These are phyloP conservation scores for Entonaema liquescens DNA, from an alignment of 495 filamentous ascomycete species.

Conservation along the genomic window DNA sequence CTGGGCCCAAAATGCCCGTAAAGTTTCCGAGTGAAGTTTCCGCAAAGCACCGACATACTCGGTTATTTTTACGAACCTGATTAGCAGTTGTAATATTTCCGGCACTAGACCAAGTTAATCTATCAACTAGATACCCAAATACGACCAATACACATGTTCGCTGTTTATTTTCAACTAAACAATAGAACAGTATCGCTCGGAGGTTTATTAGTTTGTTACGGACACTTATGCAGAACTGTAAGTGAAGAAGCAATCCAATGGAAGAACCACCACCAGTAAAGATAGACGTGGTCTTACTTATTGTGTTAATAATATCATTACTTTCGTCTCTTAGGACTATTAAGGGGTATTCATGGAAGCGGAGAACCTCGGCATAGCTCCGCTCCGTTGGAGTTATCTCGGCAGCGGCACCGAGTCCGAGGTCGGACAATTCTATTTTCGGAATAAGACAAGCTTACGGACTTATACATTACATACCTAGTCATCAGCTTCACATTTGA, in stretches of 20 bases:
- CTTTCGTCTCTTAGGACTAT: no score
- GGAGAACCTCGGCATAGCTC: conserved; percentile 29
- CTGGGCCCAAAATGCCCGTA: not conserved
- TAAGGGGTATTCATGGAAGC: not conserved
- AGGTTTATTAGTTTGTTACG: no score
- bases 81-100: not conserved
- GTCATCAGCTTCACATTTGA: not conserved
- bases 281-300: no score
- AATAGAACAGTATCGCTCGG: no score
- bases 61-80: not conserved
- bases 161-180: no score
- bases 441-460: not conserved
- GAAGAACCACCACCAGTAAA: no score
- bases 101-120: not conserved
- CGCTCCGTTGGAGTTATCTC: conserved; percentile 17
- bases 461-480: not conserved
- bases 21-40: not conserved
- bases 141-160: no score
- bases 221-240: no score
- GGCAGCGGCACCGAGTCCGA: conserved; percentile 31
- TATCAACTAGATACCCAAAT: no score
- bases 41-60: not conserved
- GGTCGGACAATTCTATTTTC: conserved; percentile 13
- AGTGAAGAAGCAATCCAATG: no score
- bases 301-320: no score